Conservation (phyloP, 805 yeast genomes). For the Ogataea wickerhamii region DNA sequence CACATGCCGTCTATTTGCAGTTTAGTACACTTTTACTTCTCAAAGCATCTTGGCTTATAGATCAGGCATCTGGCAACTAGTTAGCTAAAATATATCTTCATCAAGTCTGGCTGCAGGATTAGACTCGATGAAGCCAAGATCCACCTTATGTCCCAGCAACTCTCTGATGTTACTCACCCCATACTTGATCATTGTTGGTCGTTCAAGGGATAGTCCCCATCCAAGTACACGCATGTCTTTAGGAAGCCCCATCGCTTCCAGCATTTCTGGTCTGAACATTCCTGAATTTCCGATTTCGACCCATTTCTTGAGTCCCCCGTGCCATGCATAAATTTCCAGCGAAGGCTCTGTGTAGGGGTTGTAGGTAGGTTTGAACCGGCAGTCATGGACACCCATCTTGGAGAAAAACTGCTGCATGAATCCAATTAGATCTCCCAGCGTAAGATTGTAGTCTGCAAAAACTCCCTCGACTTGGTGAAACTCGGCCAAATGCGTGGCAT, state of each 20-base stretch:
- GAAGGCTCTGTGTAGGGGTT: conserved; percentile 99
- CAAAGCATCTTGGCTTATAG: too few species aligned
- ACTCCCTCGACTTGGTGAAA: conserved; percentile 99
- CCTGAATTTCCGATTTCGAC: conserved; percentile 99
- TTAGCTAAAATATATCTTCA: conserved; percentile 52
- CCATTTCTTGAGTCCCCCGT: conserved; percentile 92
- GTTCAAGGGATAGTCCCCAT: conserved; percentile 94
- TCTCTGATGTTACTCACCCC: conserved; percentile 95
- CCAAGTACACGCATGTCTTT: conserved; percentile 91
- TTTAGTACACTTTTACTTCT: too few species aligned
- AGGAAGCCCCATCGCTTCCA: conserved; percentile 97
- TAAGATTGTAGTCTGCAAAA: conserved; percentile 90
- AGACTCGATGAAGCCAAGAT: conserved; percentile 87
- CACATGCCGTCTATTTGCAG: too few species aligned
- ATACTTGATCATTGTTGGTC: conserved; percentile 99
- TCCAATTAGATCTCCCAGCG: conserved; percentile 94
- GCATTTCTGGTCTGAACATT: conserved; percentile 99
- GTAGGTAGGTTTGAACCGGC: conserved; percentile 97
- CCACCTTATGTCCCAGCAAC: conserved; percentile 93
- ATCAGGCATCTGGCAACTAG: too few species aligned
- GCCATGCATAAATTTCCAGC: conserved; percentile 96
- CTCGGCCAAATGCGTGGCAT: conserved; percentile 98
- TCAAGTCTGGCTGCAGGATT: conserved; percentile 98
- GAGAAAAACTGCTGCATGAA: conserved; percentile 97
- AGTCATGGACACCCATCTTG: conserved; percentile 94